Conservation (phyloP, 352 stramenopile species). For the Phytophthora lateralis region DNA sequence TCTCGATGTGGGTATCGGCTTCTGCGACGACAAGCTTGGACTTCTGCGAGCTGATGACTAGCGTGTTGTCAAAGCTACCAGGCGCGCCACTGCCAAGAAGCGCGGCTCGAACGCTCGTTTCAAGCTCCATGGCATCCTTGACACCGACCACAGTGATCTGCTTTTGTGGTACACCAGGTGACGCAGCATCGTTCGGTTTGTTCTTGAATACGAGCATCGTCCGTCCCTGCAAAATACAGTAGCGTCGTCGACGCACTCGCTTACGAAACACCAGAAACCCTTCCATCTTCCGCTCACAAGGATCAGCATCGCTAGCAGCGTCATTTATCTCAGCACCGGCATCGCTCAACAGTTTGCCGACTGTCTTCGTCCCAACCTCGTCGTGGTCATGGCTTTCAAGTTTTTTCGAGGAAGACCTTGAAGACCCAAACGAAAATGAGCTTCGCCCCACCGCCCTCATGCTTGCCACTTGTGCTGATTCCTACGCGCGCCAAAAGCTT, state of each 20-base stretch:
- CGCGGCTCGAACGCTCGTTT: constrained; percentile 51
- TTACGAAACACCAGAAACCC: constrained; percentile 67
- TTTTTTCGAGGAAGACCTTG: constrained; percentile 26
- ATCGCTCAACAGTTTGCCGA: constrained; percentile 2
- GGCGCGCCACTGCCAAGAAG: constrained; percentile 45
- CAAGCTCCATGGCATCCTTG: constrained; percentile 66
- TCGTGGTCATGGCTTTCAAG: constrained; percentile 1
- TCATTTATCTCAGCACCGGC: constrained; percentile 5
- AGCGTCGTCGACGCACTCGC: constrained; percentile 61
- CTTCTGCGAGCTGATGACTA: constrained; percentile 75
- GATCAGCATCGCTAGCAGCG: constrained; percentile 1
- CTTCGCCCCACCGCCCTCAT: constrained; percentile 8
- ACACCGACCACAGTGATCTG: constrained; percentile 66
- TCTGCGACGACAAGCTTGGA: constrained; percentile 74
- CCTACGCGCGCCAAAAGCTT: not conserved
- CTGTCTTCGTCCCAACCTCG: not conserved
- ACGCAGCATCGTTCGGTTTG: constrained; percentile 52
- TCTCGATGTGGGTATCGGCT: constrained; percentile 73
- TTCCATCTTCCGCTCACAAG: constrained; percentile 45
- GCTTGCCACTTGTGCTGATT: not conserved
- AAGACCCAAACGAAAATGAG: constrained; percentile 26
- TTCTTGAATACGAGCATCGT: constrained; percentile 66
- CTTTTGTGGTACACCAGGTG: constrained; percentile 47
- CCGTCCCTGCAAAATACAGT: constrained; percentile 67
- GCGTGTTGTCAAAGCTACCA: constrained; percentile 51